Percentiles rank a stretch among this genome's conserved stretches.
These are phyloP conservation scores for Schizonepeta tenuifolia DNA, from an alignment of 257 asterid genomes.

Conservation along the genomic window DNA sequence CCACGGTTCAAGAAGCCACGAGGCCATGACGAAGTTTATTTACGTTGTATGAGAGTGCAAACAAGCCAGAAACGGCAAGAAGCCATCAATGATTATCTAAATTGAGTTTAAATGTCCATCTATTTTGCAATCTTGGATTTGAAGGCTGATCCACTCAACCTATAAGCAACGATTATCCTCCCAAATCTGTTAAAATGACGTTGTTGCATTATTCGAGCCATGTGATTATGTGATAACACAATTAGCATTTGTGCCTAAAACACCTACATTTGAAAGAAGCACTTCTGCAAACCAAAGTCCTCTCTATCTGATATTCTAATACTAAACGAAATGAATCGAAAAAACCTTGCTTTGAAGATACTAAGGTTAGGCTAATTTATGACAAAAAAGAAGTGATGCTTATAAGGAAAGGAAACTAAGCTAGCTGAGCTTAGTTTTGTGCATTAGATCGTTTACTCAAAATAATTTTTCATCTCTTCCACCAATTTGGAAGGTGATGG, in stretches of 20 bases:
- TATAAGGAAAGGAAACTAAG: constrained; percentile 23
- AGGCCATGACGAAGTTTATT: constrained; percentile 6
- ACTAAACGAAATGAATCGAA: not conserved
- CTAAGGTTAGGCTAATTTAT: not conserved
- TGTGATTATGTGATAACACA: not conserved
- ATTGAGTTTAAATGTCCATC: constrained; percentile 32
- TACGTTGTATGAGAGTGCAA: constrained; percentile 11
- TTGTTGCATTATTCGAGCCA: constrained; percentile 7
- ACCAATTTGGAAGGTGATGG: too few relatives aligned
- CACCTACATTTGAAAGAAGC: not conserved
- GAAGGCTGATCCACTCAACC: constrained; percentile 30
- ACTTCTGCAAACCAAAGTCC: not conserved
- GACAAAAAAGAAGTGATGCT: constrained; percentile 9
- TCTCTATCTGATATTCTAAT: not conserved
- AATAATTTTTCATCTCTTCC: too few relatives aligned
- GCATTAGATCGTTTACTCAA: too few relatives aligned
- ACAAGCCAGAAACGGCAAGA: constrained; percentile 15
- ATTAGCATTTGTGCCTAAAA: not conserved
- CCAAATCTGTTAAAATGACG: constrained; percentile 6
- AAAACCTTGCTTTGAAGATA: constrained; percentile 19
- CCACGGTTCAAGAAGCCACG: not conserved
- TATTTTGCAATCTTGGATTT: constrained; percentile 32
- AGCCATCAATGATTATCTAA: constrained; percentile 8
- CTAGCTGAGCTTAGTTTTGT: too few relatives aligned
- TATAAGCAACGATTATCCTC: constrained; percentile 28